A percentile compares a stretch with the other conserved stretches of the same genome.
phyloP scores from a whole-genome alignment of 495 filamentous ascomycete genomes.

The Stereocaulon alpinum region DNA sequence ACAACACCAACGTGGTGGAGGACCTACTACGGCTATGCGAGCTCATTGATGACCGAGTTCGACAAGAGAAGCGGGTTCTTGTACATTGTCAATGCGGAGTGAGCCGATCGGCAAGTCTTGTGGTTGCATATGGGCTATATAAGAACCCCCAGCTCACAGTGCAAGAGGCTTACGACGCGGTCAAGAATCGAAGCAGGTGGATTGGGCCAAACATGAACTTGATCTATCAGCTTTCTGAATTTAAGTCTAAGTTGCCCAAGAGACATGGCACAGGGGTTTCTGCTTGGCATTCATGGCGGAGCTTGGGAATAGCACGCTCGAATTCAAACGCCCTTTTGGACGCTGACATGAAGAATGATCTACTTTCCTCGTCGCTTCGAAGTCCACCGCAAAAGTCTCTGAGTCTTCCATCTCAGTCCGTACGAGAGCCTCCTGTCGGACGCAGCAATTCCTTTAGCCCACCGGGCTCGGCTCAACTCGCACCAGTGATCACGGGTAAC shows the following conservation, averaged over 20 bases:
- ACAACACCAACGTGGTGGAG: constrained; percentile 89
- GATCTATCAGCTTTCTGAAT: constrained; percentile 95
- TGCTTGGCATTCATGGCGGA: constrained; percentile 34
- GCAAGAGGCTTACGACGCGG: constrained; percentile 84
- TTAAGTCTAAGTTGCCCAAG: constrained; percentile 56
- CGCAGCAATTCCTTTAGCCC: constrained; percentile 31
- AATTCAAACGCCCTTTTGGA: constrained; percentile 25
- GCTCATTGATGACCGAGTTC: constrained; percentile 67
- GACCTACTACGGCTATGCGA: constrained; percentile 81
- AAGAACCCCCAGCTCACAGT: constrained; percentile 79
- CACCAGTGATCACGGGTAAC: constrained; percentile 11
- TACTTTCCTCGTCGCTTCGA: constrained; percentile 27
- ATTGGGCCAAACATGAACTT: constrained; percentile 97
- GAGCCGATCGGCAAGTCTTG: constrained; percentile 89
- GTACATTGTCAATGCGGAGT: constrained; percentile 95
- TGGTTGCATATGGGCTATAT: constrained; percentile 93
- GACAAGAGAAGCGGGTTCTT: constrained; percentile 74
- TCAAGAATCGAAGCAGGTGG: constrained; percentile 85
- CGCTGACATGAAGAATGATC: constrained; percentile 37
- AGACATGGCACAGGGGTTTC: constrained; percentile 31
- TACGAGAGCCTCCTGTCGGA: constrained; percentile 33
- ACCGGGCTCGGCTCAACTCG: constrained; percentile 17
- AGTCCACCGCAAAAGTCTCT: constrained; percentile 16
- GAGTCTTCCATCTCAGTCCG: constrained; percentile 26
- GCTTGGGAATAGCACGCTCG: constrained; percentile 29